phyloP scores from a whole-genome alignment of 306 rosid genomes.

The Abrus pulchellus region DNA sequence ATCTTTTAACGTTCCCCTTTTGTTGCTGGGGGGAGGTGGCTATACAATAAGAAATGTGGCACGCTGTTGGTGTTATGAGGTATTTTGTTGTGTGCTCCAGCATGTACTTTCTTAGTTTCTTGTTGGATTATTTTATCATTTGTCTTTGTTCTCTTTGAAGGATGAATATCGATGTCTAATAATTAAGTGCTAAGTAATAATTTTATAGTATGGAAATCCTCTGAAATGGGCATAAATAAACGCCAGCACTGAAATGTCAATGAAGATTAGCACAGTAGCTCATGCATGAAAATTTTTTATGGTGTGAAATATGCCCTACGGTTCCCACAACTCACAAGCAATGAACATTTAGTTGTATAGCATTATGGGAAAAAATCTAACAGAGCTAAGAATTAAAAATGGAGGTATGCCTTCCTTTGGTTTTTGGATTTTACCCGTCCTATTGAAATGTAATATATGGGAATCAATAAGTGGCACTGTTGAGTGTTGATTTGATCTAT shows the following conservation, averaged over 20 bases:
- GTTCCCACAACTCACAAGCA: slow-evolving; percentile 1
- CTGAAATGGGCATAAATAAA: neutral
- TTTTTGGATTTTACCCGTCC: neutral
- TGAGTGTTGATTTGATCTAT: slow-evolving; percentile 32
- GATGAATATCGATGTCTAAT: neutral
- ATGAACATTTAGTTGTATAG: slow-evolving; percentile 14
- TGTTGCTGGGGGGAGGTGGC: slow-evolving; percentile 64
- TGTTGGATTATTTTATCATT: slow-evolving; percentile 20
- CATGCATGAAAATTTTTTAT: neutral
- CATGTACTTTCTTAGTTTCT: slow-evolving; percentile 31
- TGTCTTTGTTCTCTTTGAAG: neutral
- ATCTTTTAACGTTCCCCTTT: slow-evolving; percentile 63
- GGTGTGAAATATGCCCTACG: slow-evolving; percentile 1
- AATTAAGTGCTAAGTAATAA: slow-evolving; percentile 8
- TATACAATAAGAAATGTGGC: slow-evolving; percentile 66
- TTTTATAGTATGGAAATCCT: neutral
- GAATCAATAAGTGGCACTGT: slow-evolving; percentile 10
- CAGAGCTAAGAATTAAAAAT: neutral
- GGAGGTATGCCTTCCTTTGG: neutral
- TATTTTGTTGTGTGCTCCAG: slow-evolving; percentile 32
- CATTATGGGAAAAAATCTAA: neutral
- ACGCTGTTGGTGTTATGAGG: slow-evolving; percentile 70
- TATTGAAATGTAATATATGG: slow-evolving; percentile 16
- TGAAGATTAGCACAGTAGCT: slow-evolving; percentile 4
- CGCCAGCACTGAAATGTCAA: neutral